These are phyloP conservation scores for Leptographium wingfieldii DNA, from an alignment of 2,329 filamentous ascomycete genomes.

Conservation along the genomic window DNA sequence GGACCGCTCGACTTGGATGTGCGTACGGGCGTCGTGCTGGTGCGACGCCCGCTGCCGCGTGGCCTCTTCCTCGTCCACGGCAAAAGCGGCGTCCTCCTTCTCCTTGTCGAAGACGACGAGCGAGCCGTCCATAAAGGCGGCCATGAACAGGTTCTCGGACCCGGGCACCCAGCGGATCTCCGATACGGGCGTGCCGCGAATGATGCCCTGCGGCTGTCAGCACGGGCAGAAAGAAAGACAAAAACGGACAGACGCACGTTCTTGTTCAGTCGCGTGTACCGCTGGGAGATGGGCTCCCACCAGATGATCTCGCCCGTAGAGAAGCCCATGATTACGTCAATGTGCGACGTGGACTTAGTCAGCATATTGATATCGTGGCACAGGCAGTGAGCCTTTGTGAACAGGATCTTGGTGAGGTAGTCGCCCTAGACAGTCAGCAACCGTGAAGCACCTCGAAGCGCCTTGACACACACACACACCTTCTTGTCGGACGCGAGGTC, in stretches of 20 bases:
- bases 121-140: conserved; percentile 82
- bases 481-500: conserved; percentile 69
- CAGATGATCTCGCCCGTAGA: conserved; percentile 95
- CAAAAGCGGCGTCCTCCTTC: conserved; percentile 75
- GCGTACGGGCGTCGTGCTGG: conserved; percentile 23
- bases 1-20: conserved; percentile 72
- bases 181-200: conserved; percentile 74
- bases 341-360: conserved; percentile 66
- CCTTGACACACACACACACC: conserved; percentile 22
- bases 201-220: conserved; percentile 50
- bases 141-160: conserved; percentile 85
- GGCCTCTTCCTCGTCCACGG: conserved; percentile 48
- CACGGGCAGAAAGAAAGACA: neutral
- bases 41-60: conserved; percentile 20
- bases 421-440: conserved; percentile 39
- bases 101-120: conserved; percentile 95
- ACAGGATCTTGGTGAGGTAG: conserved; percentile 88
- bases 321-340: conserved; percentile 91
- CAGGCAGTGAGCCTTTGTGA: conserved; percentile 89
- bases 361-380: conserved; percentile 84
- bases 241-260: conserved; percentile 47
- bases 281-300: conserved; percentile 95
- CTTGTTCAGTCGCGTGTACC: conserved; percentile 92
- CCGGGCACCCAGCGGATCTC: conserved; percentile 89
- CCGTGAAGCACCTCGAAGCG: neutral